Base-by-base conservation (phyloP, 2,329 filamentous ascomycete species). In the Apiospora pterosperma region DNA sequence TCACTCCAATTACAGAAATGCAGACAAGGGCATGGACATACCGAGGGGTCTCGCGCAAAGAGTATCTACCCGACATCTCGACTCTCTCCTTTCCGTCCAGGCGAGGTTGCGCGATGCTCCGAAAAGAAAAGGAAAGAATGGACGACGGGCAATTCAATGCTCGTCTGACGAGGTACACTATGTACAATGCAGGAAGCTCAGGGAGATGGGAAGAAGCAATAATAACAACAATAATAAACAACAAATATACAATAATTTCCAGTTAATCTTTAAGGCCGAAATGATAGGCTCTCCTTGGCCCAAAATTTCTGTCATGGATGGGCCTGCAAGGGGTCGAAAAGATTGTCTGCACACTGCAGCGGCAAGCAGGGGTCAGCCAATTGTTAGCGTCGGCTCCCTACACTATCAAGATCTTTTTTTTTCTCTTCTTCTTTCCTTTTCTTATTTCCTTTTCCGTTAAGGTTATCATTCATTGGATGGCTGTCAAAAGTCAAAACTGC, bases 11-110 rank as follows among this genome's bases (percentile, higher is more conserved):
- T 55, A 28, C 55, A 21, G 21, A 10, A 21, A 16, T 7, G 8
- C 7, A 34, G 7, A 5, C 3, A 38, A 7, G 58, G 36, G 36
- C 3, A 38, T 60, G 58, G 2, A 52, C 42, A n/a, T 70, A 72
- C 71, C 71, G 70, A 67, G 71, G 71, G 65, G 71, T 72, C 59
- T 69, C 70, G 52, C 71, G 71, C 63, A 72, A 65, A 36, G 71
- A 72, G 62, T 72, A 72, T 52, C 71, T 67, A 16, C 63, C 63
- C 65, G 71, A 70, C 71, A 72, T 72, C 25, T 62, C 67, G 42
- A 59, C 31, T 31, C 5, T n/a, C 25, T 11, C 19, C 12, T 4
- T n/a, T 16, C 44, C 25, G 59, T 59, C 58, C 36, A 65, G 61
- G 61, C 55, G n/a, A 62, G 62, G 48, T 1, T 61, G 28, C 11